Evolutionary conservation across 495 filamentous ascomycete genomes (phyloP).

Genomic region (Penicillium desertorum): DNA sequence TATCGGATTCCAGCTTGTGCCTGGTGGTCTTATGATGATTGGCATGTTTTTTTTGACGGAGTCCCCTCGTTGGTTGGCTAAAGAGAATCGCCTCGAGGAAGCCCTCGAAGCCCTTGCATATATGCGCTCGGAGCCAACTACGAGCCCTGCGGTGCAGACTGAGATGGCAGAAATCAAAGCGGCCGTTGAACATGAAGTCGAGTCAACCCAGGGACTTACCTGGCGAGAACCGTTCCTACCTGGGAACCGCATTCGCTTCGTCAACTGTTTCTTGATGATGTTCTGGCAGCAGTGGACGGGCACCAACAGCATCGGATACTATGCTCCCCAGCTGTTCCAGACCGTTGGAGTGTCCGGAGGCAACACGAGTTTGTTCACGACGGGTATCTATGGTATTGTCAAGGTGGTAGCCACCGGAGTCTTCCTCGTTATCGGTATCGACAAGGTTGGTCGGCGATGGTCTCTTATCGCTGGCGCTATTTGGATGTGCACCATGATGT

Average conservation of each 20-base stretch:
- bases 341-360: not conserved
- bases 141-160: constrained; percentile 59
- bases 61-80: constrained; percentile 59
- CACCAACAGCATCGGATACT: not conserved
- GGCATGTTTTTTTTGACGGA: constrained; percentile 75
- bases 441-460: not conserved
- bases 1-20: constrained; percentile 60
- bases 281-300: not conserved
- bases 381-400: constrained; percentile 2
- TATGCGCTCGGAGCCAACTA: constrained; percentile 40
- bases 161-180: constrained; percentile 71
- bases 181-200: not conserved
- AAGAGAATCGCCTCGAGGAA: constrained; percentile 40
- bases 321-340: not conserved
- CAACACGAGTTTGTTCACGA: not conserved
- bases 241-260: not conserved
- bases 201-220: not conserved
- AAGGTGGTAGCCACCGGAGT: not conserved
- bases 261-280: not conserved
- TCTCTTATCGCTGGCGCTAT: not conserved
- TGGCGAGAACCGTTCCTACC: not conserved
- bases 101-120: constrained; percentile 32
- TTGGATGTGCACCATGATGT: not conserved
- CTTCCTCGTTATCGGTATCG: not conserved
- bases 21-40: constrained; percentile 58